Evolutionary conservation across 345 rosid species (phyloP).

Genomic region (Eucalyptus marginata): DNA sequence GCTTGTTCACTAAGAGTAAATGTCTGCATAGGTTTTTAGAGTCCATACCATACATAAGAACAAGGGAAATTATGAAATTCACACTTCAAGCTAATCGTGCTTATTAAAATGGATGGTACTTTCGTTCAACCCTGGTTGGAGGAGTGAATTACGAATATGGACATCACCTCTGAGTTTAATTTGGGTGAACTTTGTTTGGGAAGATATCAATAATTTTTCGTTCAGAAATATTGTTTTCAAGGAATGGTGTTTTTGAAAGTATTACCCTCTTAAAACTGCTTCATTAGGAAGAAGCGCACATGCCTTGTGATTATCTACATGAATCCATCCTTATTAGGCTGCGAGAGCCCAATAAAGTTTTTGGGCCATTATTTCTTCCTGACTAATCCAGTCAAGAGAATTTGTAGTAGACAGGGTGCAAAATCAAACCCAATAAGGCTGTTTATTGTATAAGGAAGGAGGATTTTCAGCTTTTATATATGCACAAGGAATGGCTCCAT

Average conservation of each 20-base stretch:
- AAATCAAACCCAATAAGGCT: background rate
- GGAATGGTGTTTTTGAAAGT: background rate
- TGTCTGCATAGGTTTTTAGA: background rate
- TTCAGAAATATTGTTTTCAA: background rate
- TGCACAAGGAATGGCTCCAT: background rate
- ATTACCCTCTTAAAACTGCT: background rate
- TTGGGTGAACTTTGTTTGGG: background rate
- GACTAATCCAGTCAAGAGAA: background rate
- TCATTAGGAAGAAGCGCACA: background rate
- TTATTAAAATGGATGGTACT: background rate
- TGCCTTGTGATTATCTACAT: background rate
- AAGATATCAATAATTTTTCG: background rate
- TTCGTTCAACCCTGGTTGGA: background rate
- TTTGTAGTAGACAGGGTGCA: background rate
- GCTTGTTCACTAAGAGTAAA: background rate
- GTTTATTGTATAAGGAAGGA: background rate
- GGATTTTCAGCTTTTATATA: background rate
- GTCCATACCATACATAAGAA: background rate
- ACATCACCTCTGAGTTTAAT: background rate
- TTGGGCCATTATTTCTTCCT: background rate
- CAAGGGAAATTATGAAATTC: background rate
- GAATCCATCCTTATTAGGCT: background rate
- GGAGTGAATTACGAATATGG: background rate
- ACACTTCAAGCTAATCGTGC: no score
- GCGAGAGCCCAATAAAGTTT: background rate